Base-by-base conservation (phyloP, 2,329 filamentous ascomycete genomes). In the Waltergamsia citrina region DNA sequence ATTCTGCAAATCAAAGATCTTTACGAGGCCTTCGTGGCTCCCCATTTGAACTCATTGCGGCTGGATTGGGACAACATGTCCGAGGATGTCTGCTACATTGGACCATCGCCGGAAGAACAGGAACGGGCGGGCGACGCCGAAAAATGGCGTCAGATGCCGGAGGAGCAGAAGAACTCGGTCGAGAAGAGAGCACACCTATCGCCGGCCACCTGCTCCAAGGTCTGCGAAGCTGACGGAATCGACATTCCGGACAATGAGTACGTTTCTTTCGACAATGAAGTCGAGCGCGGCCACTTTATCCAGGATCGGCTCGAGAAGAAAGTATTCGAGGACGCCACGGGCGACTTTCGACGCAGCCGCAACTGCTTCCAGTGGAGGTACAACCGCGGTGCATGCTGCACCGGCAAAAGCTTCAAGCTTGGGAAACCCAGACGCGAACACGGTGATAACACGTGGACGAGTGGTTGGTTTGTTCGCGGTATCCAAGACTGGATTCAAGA, bases 31-130 rank as follows among this genome's bases (percentile, higher is more conserved):
- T 62, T 73, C 38, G 60, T 73, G 36, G 56, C 52, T 3, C 63
- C 60, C 3, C 57, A 62, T 19, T 52, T 72, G 41, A 49, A 56
- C 20, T 43, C 53, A 5, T 46, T 49, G 24, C 60, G 64, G 12
- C 54, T 64, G 7, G 56, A 70, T 32, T 74, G 69, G 69, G 63
- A 73, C 45, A 74, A 74, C 42, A 43, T 65, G 5, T 65, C 68
- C 4, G 60, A 70, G 18, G 64, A 69, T 31, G 52, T 54, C 9
- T 64, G 60, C 42, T 69, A 66, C 41, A 50, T 62, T 37, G 60
- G 51, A 29, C 56, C 55, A 11, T 57, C 59, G 20, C 49, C 55
- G 4, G 49, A 45, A 2, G 53, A 51, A 3, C 59, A 63, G 40
- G 42, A 42, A 15, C 47, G 47, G 18, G 54, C 54, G 2, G 49